phyloP scores from a whole-genome alignment of 2,329 filamentous ascomycete species.

The Nemania sp. region DNA sequence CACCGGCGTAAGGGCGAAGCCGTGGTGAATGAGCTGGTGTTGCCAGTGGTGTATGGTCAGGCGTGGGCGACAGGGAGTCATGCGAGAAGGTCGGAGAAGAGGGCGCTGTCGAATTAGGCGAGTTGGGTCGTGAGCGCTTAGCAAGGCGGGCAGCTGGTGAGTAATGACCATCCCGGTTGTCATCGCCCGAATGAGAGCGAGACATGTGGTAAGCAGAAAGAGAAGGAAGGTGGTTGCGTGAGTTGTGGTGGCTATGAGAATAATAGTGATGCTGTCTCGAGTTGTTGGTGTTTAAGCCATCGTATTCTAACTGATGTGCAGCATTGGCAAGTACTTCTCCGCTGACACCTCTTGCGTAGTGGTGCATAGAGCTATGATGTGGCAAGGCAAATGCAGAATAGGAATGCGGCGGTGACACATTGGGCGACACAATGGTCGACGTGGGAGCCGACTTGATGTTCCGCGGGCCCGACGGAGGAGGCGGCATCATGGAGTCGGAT shows the following conservation, averaged over 20 bases:
- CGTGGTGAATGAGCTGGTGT: slow-evolving; percentile 95
- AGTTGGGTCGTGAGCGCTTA: slow-evolving; percentile 91
- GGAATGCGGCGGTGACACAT: slow-evolving; percentile 92
- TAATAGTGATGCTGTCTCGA: slow-evolving; percentile 61
- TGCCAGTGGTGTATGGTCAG: slow-evolving; percentile 96
- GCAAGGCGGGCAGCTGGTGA: slow-evolving; percentile 68
- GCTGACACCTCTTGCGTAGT: slow-evolving; percentile 51
- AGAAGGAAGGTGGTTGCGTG: slow-evolving; percentile 70
- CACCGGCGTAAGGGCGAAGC: slow-evolving; percentile 75
- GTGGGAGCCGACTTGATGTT: slow-evolving; percentile 87
- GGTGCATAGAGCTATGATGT: slow-evolving; percentile 50
- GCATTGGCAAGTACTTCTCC: slow-evolving; percentile 63
- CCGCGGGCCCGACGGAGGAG: slow-evolving; percentile 68
- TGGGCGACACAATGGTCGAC: slow-evolving; percentile 87
- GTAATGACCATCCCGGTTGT: slow-evolving; percentile 78
- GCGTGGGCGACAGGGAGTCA: slow-evolving; percentile 92
- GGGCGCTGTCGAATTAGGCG: slow-evolving; percentile 91
- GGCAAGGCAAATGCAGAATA: slow-evolving; percentile 71
- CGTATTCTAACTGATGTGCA: slow-evolving; percentile 65
- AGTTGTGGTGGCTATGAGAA: slow-evolving; percentile 51
- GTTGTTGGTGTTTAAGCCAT: slow-evolving; percentile 51
- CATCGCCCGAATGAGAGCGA: slow-evolving; percentile 80
- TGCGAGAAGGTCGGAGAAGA: slow-evolving; percentile 97
- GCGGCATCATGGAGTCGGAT: slow-evolving; percentile 72
- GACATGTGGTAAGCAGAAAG: slow-evolving; percentile 94